Conservation (phyloP, 495 filamentous ascomycete genomes). For the Tuber magnatum region DNA sequence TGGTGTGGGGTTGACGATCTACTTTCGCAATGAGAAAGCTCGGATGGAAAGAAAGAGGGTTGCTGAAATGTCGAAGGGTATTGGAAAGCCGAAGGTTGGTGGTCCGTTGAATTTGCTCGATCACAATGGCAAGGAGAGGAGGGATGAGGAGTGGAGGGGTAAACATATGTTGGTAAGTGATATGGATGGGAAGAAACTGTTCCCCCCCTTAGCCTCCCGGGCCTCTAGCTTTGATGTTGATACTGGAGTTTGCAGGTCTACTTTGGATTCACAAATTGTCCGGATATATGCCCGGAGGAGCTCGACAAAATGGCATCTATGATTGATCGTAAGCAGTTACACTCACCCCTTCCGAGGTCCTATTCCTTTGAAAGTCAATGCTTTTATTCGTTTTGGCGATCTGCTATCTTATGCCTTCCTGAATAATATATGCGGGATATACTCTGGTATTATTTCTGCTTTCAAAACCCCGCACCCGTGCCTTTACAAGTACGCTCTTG, state of each 20-base stretch:
- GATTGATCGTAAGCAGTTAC: constrained; percentile 68
- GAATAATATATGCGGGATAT: not conserved
- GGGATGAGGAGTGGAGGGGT: constrained; percentile 71
- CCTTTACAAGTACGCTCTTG: not conserved
- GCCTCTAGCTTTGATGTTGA: constrained; percentile 5
- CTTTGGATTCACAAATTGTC: constrained; percentile 97
- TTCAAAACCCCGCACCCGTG: not conserved
- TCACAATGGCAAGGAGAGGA: constrained; percentile 68
- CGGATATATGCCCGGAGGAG: constrained; percentile 98
- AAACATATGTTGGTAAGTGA: constrained; percentile 63
- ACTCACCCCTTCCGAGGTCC: constrained; percentile 8
- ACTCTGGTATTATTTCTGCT: not conserved
- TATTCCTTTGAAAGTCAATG: not conserved
- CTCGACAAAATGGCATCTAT: constrained; percentile 96
- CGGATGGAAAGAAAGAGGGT: constrained; percentile 78
- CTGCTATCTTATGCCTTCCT: not conserved
- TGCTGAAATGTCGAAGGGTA: constrained; percentile 83
- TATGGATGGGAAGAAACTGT: not conserved
- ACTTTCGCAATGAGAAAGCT: constrained; percentile 85
- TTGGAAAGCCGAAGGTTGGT: constrained; percentile 86
- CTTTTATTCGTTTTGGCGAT: not conserved
- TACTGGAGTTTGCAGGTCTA: constrained; percentile 56
- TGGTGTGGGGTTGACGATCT: constrained; percentile 68
- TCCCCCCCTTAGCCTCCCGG: not conserved
- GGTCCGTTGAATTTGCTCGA: constrained; percentile 77